Conservation (phyloP, 306 rosid genomes). For the Vigna trinervia region DNA sequence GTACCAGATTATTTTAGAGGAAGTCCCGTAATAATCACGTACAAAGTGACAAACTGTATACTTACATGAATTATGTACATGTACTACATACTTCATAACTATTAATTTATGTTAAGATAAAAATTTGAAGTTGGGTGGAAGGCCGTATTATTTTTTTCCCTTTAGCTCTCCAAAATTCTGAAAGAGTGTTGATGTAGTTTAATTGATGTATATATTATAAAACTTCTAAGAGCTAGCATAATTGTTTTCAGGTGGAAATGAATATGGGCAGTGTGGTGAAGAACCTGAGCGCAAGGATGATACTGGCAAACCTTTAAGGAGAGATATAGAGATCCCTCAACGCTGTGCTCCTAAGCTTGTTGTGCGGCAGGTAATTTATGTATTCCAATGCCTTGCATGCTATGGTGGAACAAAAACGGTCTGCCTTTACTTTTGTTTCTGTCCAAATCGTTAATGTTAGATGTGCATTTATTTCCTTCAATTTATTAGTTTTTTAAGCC, state of each 20-base stretch:
- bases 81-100: neutral
- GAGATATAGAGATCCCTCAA: constrained; percentile 94
- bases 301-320: constrained; percentile 74
- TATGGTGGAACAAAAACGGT: constrained; percentile 7
- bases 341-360: constrained; percentile 92
- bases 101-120: neutral
- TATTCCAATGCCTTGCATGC: constrained; percentile 1
- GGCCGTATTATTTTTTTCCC: neutral
- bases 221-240: constrained; percentile 33
- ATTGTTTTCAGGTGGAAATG: constrained; percentile 85
- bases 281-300: constrained; percentile 96
- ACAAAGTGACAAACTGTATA: neutral
- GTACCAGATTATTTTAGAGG: neutral
- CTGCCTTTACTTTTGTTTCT: constrained; percentile 28
- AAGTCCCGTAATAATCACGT: neutral
- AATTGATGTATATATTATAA: constrained; percentile 31
- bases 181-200: neutral
- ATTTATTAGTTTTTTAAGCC: constrained; percentile 9
- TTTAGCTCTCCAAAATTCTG: constrained; percentile 16
- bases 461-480: neutral
- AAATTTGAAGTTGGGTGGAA: constrained; percentile 8
- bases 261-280: constrained; percentile 98
- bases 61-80: neutral
- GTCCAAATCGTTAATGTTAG: neutral
- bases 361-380: constrained; percentile 73